Evolutionary conservation across 202 grass and related monocot genomes (phyloP).

Genomic region (Eragrostis tef): DNA sequence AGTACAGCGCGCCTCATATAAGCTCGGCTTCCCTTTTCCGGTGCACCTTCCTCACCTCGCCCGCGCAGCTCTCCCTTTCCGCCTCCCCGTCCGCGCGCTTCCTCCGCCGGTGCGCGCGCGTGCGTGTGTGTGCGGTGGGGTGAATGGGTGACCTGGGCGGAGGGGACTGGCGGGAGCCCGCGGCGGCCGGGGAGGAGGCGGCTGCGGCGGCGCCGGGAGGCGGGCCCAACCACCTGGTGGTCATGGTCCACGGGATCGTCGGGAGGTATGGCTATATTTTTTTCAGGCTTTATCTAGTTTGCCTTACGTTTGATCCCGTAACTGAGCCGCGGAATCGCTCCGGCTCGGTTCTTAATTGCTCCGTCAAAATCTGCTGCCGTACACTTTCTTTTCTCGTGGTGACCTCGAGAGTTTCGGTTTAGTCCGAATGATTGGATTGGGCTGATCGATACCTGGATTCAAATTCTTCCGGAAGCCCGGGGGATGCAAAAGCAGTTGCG

Average conservation of each 20-base stretch:
- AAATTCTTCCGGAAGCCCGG: neutral
- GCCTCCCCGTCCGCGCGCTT: neutral
- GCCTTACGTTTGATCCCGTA: neutral
- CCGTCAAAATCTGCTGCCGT: neutral
- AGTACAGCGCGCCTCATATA: conserved; percentile 14
- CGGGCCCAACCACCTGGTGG: conserved; percentile 70
- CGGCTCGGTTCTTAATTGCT: conserved; percentile 8
- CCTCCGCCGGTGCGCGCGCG: neutral
- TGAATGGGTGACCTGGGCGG: conserved; percentile 64
- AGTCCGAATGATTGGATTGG: neutral
- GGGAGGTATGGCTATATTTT: conserved; percentile 60
- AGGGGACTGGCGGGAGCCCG: conserved; percentile 36
- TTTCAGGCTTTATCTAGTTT: neutral
- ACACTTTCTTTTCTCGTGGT: neutral
- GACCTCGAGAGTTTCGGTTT: neutral
- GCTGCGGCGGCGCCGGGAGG: conserved; percentile 37
- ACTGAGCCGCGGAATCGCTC: conserved; percentile 36
- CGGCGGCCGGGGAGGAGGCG: conserved; percentile 6
- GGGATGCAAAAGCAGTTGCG: neutral
- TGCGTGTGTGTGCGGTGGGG: neutral
- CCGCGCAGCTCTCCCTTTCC: neutral
- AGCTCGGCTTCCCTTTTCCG: conserved; percentile 12
- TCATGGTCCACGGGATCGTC: conserved; percentile 98
- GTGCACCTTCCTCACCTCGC: neutral
- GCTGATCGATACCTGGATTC: neutral